phyloP scores from a whole-genome alignment of 352 stramenopile species.

The Ophiocytium majus region DNA sequence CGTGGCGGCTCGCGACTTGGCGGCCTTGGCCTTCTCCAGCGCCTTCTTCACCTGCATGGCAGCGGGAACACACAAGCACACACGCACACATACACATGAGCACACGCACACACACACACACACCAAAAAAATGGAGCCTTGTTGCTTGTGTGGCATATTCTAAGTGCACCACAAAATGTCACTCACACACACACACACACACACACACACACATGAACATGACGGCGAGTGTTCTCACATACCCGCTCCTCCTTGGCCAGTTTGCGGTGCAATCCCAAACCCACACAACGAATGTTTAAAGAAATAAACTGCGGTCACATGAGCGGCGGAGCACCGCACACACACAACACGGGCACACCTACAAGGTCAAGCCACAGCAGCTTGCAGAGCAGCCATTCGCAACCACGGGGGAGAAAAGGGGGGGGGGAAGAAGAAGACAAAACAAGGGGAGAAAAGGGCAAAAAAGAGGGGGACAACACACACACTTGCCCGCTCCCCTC shows the following conservation, averaged over 20 bases:
- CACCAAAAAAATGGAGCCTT: neutral
- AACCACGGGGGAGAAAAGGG: neutral
- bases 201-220: neutral
- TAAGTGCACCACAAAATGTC: neutral
- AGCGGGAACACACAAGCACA: neutral
- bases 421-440: too few species aligned
- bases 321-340: too few species aligned
- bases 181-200: neutral
- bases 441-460: too few species aligned
- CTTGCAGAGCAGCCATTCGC: neutral
- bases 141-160: too few species aligned
- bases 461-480: too few species aligned
- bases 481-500: neutral
- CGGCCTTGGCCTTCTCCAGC: slow-evolving; percentile 67
- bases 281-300: too few species aligned
- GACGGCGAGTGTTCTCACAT: neutral
- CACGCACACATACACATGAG: slow-evolving; percentile 1
- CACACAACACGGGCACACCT: too few species aligned
- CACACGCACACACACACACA: neutral
- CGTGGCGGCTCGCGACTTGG: slow-evolving; percentile 71
- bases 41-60: slow-evolving; percentile 55
- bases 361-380: too few species aligned
- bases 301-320: too few species aligned
- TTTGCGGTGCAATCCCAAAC: too few species aligned
- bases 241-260: too few species aligned